phyloP scores from a whole-genome alignment of 148 eudicot genomes.

The Chenopodium suecicum region DNA sequence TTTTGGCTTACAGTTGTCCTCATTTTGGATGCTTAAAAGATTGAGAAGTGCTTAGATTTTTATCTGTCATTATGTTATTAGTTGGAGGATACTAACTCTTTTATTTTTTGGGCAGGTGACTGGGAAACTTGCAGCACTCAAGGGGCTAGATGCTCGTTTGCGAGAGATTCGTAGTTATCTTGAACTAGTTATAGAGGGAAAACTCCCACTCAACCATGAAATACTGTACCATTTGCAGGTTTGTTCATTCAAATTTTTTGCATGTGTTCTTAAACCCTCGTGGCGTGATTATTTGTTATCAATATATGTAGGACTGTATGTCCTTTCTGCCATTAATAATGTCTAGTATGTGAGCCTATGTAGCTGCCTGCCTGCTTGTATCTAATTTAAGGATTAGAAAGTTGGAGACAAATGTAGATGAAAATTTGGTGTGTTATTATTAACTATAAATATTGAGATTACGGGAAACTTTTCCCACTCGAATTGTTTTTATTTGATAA shows the following conservation, averaged over 20 bases:
- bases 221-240: slow-evolving; percentile 96
- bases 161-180: slow-evolving; percentile 88
- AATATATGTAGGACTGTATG: neutral
- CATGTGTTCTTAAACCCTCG: slow-evolving; percentile 28
- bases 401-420: neutral
- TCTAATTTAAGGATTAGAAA: neutral
- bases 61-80: neutral
- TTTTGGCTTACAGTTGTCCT: neutral
- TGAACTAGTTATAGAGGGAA: slow-evolving; percentile 78
- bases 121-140: slow-evolving; percentile 93
- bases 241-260: slow-evolving; percentile 1
- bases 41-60: neutral
- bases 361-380: neutral
- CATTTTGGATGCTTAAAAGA: neutral
- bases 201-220: slow-evolving; percentile 90
- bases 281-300: neutral
- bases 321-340: neutral
- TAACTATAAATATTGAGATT: neutral
- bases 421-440: neutral
- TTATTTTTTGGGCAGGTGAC: slow-evolving; percentile 55
- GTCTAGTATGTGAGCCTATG: neutral
- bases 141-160: slow-evolving; percentile 90
- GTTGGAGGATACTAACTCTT: neutral
- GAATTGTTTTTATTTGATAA: neutral
- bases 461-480: neutral